Conservation (phyloP, 2,329 filamentous ascomycete genomes). For the Xylaria sp. region DNA sequence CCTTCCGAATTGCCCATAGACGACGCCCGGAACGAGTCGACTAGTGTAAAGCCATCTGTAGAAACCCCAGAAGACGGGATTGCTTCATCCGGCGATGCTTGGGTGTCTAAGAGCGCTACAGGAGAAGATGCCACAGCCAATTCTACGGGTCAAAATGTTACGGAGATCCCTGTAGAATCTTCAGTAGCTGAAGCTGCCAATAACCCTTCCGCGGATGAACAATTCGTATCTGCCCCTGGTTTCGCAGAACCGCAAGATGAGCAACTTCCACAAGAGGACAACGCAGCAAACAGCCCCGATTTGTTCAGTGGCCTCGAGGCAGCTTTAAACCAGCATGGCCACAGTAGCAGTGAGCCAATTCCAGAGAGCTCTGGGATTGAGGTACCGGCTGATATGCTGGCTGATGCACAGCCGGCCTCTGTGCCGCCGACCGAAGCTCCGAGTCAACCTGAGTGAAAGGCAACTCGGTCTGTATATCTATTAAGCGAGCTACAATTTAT, state of each 20-base stretch:
- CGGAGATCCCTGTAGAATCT: conserved; percentile 4
- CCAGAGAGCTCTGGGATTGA: conserved; percentile 24
- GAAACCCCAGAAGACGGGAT: conserved; percentile 6
- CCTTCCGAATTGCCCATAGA: background rate
- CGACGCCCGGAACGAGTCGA: conserved; percentile 9
- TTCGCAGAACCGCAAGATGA: conserved; percentile 34
- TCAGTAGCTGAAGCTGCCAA: conserved; percentile 13
- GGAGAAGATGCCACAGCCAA: conserved; percentile 5
- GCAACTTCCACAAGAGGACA: conserved; percentile 42
- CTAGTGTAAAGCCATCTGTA: conserved; percentile 17
- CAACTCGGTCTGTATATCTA: background rate
- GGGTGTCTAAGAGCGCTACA: background rate
- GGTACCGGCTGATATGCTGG: background rate
- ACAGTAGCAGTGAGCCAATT: conserved; percentile 38
- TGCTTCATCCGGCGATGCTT: conserved; percentile 4
- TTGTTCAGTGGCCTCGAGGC: conserved; percentile 59
- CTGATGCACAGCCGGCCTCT: background rate
- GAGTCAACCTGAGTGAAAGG: conserved; percentile 14
- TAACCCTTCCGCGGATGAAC: conserved; percentile 32
- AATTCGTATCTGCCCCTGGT: conserved; percentile 35
- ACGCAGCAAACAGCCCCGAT: conserved; percentile 55
- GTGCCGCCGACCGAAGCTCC: conserved; percentile 16
- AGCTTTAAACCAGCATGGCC: conserved; percentile 56
- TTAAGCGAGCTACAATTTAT: background rate
- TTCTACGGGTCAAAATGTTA: background rate